Evolutionary conservation across 139 green algal species (phyloP).

Genomic region (Chlamydomonas sp.): DNA sequence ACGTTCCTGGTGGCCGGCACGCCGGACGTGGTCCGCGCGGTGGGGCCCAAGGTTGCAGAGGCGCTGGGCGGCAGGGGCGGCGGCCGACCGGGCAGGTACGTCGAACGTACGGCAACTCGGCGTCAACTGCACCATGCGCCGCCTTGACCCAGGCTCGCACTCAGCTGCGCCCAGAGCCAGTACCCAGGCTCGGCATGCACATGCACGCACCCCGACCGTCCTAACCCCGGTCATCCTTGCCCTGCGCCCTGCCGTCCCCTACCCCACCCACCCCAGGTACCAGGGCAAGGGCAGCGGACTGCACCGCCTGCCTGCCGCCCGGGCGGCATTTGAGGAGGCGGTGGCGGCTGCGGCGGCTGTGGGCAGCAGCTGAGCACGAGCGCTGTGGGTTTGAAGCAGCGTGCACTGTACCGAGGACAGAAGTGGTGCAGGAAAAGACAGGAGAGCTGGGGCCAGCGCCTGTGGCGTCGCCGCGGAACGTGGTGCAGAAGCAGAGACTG

Average conservation of each 20-base stretch:
- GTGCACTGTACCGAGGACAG: neutral
- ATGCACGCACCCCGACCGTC: neutral
- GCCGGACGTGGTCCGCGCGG: slow-evolving; percentile 4
- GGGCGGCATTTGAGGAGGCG: neutral
- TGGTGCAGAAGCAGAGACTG: too few relatives aligned
- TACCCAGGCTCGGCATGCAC: neutral
- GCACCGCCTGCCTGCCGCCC: neutral
- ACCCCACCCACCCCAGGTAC: neutral
- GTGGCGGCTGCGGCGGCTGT: neutral
- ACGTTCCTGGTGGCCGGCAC: slow-evolving; percentile 20
- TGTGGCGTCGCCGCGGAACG: too few relatives aligned
- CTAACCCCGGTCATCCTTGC: neutral
- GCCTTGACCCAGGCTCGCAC: neutral
- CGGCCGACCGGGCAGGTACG: slow-evolving; percentile 19
- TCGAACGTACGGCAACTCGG: neutral
- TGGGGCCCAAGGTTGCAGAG: slow-evolving; percentile 13
- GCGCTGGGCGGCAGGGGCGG: slow-evolving; percentile 25
- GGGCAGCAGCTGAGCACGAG: neutral
- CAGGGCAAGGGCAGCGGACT: slow-evolving; percentile 9
- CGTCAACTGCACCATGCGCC: neutral
- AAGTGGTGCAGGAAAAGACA: too few relatives aligned
- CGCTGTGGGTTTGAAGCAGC: neutral
- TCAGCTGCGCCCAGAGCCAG: neutral
- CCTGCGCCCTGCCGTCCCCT: neutral
- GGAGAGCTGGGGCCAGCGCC: too few relatives aligned